phyloP scores from a whole-genome alignment of 768 basidiomycete genomes.

The Pleurotus tuber-regium region DNA sequence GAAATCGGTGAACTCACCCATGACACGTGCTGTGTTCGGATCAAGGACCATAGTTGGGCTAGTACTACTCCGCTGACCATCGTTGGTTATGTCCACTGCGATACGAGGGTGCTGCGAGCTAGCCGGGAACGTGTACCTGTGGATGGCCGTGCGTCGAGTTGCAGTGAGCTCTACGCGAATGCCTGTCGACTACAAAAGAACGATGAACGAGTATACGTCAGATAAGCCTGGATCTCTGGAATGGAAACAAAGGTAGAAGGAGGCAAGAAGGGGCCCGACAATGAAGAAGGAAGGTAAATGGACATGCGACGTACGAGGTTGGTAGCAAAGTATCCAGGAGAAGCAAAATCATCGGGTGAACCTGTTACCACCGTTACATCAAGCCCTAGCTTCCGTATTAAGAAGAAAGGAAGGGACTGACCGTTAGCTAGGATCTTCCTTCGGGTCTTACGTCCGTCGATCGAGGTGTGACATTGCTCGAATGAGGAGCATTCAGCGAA shows the following conservation, averaged over 20 bases:
- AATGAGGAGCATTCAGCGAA: slow-evolving; percentile 49
- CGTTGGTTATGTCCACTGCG: slow-evolving; percentile 60
- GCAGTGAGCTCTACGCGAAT: slow-evolving; percentile 60
- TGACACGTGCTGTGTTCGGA: slow-evolving; percentile 46
- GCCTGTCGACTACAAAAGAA: slow-evolving; percentile 51
- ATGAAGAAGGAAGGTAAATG: background rate
- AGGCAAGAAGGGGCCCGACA: too few relatives aligned
- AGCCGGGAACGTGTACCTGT: slow-evolving; percentile 55
- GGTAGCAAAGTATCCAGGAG: slow-evolving; percentile 65
- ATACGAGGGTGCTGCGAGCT: slow-evolving; percentile 49
- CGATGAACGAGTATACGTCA: too few relatives aligned
- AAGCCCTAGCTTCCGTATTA: background rate
- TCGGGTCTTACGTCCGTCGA: slow-evolving; percentile 41
- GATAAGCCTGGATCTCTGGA: too few relatives aligned
- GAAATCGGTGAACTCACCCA: slow-evolving; percentile 27
- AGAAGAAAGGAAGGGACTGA: slow-evolving; percentile 17
- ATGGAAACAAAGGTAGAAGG: too few relatives aligned
- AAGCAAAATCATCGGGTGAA: slow-evolving; percentile 56
- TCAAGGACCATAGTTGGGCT: slow-evolving; percentile 47
- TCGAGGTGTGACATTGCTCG: slow-evolving; percentile 48
- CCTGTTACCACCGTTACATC: slow-evolving; percentile 28
- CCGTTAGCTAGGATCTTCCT: slow-evolving; percentile 51
- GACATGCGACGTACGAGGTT: slow-evolving; percentile 41
- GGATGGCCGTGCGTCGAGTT: slow-evolving; percentile 56
- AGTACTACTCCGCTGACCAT: slow-evolving; percentile 52